A percentile compares a stretch with the other conserved stretches of the same genome.
Evolutionary conservation across 495 filamentous ascomycete genomes (phyloP).

Genomic region (Xylaria flabelliformis): DNA sequence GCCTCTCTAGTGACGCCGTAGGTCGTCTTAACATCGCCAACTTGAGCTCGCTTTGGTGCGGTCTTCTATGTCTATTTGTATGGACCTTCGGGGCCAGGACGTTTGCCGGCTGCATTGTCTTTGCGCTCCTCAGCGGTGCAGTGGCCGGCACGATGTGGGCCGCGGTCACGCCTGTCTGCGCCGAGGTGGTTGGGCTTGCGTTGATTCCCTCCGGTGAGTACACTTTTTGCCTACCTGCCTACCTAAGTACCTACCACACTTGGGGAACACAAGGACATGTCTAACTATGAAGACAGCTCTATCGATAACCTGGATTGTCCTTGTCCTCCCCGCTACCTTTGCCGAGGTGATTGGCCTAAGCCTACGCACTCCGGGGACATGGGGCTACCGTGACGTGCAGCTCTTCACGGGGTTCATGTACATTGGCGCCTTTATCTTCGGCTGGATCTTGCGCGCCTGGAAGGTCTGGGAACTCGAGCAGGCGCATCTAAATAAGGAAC

Average conservation of each 20-base stretch:
- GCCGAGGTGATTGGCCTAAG: conserved; percentile 78
- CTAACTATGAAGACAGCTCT: conserved; percentile 48
- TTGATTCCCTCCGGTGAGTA: conserved; percentile 67
- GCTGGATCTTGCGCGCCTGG: conserved; percentile 53
- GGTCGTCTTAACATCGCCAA: conserved; percentile 74
- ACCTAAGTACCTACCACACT: not conserved
- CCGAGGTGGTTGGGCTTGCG: conserved; percentile 77
- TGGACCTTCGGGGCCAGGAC: conserved; percentile 71
- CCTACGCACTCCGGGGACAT: conserved; percentile 56
- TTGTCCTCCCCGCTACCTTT: conserved; percentile 76
- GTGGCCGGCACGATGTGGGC: conserved; percentile 80
- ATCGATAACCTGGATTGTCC: conserved; percentile 76
- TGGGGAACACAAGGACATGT: conserved; percentile 3
- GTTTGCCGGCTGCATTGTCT: conserved; percentile 72
- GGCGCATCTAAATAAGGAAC: conserved; percentile 37
- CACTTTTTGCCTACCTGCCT: not conserved
- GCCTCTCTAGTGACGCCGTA: conserved; percentile 67
- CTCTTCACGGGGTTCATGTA: conserved; percentile 49
- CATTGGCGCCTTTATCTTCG: conserved; percentile 46
- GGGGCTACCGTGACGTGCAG: conserved; percentile 51
- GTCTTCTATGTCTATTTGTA: conserved; percentile 66
- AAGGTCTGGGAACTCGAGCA: conserved; percentile 49
- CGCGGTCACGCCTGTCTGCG: conserved; percentile 72
- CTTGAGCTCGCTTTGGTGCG: conserved; percentile 64
- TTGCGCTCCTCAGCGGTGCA: conserved; percentile 70